Evolutionary conservation across 345 rosid genomes (phyloP).

Genomic region (Turnera subulata): DNA sequence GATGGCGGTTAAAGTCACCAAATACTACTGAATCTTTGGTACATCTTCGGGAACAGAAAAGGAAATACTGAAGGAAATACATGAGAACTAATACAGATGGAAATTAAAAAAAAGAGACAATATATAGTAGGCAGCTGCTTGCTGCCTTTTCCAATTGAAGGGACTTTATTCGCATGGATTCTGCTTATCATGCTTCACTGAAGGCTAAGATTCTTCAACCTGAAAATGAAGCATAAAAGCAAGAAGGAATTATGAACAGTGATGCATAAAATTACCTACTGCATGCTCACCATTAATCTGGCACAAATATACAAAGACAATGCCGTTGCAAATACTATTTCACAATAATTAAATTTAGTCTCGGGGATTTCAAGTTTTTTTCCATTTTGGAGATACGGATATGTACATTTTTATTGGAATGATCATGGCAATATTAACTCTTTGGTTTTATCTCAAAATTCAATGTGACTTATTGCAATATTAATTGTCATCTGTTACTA

Average conservation of each 20-base stretch:
- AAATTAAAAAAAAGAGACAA: background rate
- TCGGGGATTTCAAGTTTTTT: too few relatives aligned
- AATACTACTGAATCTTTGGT: background rate
- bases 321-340: too few relatives aligned
- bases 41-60: conserved; percentile 1
- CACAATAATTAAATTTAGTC: too few relatives aligned
- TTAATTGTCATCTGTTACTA: too few relatives aligned
- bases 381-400: too few relatives aligned
- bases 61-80: background rate
- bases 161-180: conserved; percentile 6
- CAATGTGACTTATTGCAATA: too few relatives aligned
- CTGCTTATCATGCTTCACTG: conserved; percentile 15
- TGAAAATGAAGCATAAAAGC: conserved; percentile 13
- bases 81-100: background rate
- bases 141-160: background rate
- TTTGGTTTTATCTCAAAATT: too few relatives aligned
- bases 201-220: conserved; percentile 36
- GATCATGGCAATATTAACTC: too few relatives aligned
- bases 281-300: background rate
- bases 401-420: too few relatives aligned
- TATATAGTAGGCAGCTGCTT: background rate
- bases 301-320: too few relatives aligned
- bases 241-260: too few relatives aligned
- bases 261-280: too few relatives aligned
- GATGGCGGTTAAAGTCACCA: background rate